These are phyloP conservation scores for Beauveria sp. DNA, from an alignment of 2,329 filamentous ascomycete species.

Conservation along the genomic window DNA sequence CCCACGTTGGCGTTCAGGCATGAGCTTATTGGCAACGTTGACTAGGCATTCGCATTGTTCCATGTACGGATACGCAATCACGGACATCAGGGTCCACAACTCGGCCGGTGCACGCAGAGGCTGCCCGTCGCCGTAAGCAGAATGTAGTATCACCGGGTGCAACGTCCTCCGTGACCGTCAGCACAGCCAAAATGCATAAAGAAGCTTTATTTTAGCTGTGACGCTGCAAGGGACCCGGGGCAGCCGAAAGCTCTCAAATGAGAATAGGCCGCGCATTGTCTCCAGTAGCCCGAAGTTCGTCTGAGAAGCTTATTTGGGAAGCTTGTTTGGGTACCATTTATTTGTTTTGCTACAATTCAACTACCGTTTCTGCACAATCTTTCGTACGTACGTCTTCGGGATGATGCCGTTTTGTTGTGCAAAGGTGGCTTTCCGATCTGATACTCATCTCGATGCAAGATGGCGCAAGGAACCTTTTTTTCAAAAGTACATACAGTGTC, in stretches of 20 bases:
- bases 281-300: neutral
- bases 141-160: neutral
- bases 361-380: neutral
- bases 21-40: slow-evolving; percentile 5
- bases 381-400: neutral
- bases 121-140: neutral
- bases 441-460: neutral
- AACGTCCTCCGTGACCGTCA: neutral
- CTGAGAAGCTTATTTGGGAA: neutral
- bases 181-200: neutral
- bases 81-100: neutral
- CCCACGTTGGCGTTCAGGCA: neutral
- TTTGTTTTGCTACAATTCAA: neutral
- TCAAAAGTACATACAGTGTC: neutral
- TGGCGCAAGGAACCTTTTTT: neutral
- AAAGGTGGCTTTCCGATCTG: neutral
- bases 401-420: neutral
- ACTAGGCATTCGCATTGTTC: neutral
- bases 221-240: too few species aligned
- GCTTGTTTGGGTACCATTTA: neutral
- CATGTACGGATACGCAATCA: neutral
- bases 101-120: neutral
- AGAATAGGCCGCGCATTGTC: neutral
- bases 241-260: neutral
- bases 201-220: neutral